phyloP scores from a whole-genome alignment of 768 basidiomycete genomes.

The Grammothele lineata region DNA sequence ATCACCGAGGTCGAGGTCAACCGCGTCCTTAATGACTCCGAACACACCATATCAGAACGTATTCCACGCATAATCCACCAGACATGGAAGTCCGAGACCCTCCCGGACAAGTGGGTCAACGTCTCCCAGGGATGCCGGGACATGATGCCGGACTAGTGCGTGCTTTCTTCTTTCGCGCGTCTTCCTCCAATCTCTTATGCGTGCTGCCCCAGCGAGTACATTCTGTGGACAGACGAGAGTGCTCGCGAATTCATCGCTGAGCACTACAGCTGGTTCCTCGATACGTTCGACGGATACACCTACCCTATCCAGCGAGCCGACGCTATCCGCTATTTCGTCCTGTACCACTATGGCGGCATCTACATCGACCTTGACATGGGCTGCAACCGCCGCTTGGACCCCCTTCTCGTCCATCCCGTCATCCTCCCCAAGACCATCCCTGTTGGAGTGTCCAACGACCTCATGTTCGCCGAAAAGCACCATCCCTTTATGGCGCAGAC shows the following conservation, averaged over 20 bases:
- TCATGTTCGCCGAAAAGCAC: slow-evolving; percentile 84
- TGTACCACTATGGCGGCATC: slow-evolving; percentile 91
- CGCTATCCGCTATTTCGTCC: slow-evolving; percentile 95
- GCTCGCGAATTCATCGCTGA: slow-evolving; percentile 88
- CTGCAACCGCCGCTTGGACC: slow-evolving; percentile 81
- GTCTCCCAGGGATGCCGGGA: slow-evolving; percentile 82
- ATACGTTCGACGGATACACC: slow-evolving; percentile 88
- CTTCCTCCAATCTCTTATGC: slow-evolving; percentile 7
- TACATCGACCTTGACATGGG: slow-evolving; percentile 98
- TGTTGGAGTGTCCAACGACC: slow-evolving; percentile 95
- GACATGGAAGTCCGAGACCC: slow-evolving; percentile 92
- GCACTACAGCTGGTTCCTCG: slow-evolving; percentile 89
- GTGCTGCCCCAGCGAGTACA: slow-evolving; percentile 80
- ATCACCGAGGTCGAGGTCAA: slow-evolving; percentile 76
- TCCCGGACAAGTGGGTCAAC: slow-evolving; percentile 77
- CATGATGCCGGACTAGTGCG: slow-evolving; percentile 96
- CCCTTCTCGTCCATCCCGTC: slow-evolving; percentile 79
- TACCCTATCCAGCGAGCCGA: slow-evolving; percentile 96
- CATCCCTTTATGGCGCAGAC: slow-evolving; percentile 92
- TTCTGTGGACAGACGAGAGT: slow-evolving; percentile 92
- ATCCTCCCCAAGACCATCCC: slow-evolving; percentile 95
- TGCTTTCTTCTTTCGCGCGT: slow-evolving; percentile 22
- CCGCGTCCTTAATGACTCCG: slow-evolving; percentile 39
- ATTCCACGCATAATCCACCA: slow-evolving; percentile 95
- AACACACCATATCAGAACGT: slow-evolving; percentile 49